Percentiles rank a stretch among this genome's conserved stretches.
phyloP scores from a whole-genome alignment of 1,139 yeast species.

The Sugiyamaella novakii region DNA sequence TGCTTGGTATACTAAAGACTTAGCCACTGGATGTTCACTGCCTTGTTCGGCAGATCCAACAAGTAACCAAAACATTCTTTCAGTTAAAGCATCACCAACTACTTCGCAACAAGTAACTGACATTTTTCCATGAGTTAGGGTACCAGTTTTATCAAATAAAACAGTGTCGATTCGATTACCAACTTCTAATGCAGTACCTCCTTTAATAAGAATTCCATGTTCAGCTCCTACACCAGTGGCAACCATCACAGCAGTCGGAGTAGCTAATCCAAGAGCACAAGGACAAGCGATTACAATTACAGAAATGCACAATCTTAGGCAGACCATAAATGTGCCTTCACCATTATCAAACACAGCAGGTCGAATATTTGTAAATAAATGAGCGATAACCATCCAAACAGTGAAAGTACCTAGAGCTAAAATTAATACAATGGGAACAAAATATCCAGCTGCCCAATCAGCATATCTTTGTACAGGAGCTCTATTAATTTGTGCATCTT shows the following conservation, averaged over 20 bases:
- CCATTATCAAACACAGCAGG: conserved; percentile 62
- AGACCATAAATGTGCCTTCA: conserved; percentile 62
- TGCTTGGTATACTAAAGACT: conserved; percentile 56
- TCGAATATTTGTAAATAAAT: conserved; percentile 43
- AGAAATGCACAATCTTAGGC: conserved; percentile 83
- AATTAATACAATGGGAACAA: conserved; percentile 74
- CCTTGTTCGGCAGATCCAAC: conserved; percentile 65
- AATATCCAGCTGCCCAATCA: conserved; percentile 79
- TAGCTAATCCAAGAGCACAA: conserved; percentile 94
- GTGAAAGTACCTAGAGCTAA: conserved; percentile 66
- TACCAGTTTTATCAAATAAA: conserved; percentile 94
- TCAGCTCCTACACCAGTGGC: conserved; percentile 88
- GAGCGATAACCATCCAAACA: conserved; percentile 60
- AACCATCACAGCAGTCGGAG: conserved; percentile 98
- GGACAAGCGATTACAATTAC: conserved; percentile 98
- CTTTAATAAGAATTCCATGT: conserved; percentile 87
- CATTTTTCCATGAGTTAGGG: conserved; percentile 87
- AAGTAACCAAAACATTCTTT: conserved; percentile 51
- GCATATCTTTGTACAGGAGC: conserved; percentile 93
- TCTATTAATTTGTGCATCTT: conserved; percentile 81
- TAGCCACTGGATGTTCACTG: conserved; percentile 89
- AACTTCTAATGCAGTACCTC: conserved; percentile 85
- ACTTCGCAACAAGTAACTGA: conserved; percentile 46
- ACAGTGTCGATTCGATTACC: conserved; percentile 67
- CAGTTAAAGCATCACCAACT: conserved; percentile 14